Evolutionary conservation across 2,329 filamentous ascomycete genomes (phyloP).

Genomic region (Penicillium oxalicum): DNA sequence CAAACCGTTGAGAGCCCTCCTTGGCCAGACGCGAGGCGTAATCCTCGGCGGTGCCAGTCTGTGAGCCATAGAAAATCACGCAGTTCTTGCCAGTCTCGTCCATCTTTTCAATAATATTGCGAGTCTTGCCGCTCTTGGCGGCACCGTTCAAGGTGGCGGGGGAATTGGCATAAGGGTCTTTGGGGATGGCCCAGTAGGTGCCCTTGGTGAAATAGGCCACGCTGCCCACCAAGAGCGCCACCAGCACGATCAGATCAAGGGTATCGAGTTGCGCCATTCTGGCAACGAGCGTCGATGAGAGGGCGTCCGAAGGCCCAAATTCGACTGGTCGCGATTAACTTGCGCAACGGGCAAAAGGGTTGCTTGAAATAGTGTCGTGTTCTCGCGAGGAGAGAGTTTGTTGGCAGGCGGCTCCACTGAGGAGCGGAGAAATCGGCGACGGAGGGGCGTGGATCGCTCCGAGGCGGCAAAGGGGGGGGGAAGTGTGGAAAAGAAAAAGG

Average conservation of each 20-base stretch:
- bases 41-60: constrained; percentile 96
- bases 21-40: constrained; percentile 95
- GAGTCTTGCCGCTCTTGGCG: constrained; percentile 73
- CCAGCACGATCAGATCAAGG: constrained; percentile 87
- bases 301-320: neutral
- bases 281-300: neutral
- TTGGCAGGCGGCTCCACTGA: neutral
- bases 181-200: constrained; percentile 73
- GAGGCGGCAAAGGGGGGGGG: neutral
- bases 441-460: neutral
- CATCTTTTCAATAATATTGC: constrained; percentile 93
- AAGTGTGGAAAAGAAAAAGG: neutral
- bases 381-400: neutral
- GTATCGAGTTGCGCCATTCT: constrained; percentile 93
- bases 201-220: constrained; percentile 97
- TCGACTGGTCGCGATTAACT: too few relatives aligned
- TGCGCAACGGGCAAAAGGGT: too few relatives aligned
- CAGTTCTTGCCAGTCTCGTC: constrained; percentile 95
- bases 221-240: constrained; percentile 75
- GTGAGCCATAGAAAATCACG: constrained; percentile 96
- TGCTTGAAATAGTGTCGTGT: neutral
- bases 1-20: constrained; percentile 93
- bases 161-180: constrained; percentile 79
- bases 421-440: constrained; percentile 1
- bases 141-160: constrained; percentile 57